A percentile compares a stretch with the other conserved stretches of the same genome.
Evolutionary conservation across 2,329 filamentous ascomycete genomes (phyloP).

Genomic region (Ophiostoma novo-ulmi): DNA sequence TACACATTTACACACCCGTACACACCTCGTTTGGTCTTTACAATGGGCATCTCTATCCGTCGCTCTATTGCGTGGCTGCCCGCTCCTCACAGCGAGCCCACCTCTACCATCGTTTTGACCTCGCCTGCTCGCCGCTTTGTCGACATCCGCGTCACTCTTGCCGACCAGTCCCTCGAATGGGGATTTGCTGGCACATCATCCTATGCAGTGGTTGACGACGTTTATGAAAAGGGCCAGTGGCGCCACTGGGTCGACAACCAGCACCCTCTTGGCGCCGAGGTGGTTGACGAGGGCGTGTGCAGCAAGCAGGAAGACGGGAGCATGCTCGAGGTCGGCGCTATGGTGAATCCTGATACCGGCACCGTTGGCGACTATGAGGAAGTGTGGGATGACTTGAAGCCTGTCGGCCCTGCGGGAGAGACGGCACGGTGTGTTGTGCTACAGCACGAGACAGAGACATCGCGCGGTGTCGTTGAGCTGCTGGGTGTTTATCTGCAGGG

Average conservation of each 20-base stretch:
- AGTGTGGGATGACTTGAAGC: conserved; percentile 49
- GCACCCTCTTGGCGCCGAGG: conserved; percentile 35
- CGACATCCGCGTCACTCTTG: conserved; percentile 50
- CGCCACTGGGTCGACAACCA: conserved; percentile 57
- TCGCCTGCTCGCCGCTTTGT: conserved; percentile 54
- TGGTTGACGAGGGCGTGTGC: conserved; percentile 54
- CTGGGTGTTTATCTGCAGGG: conserved; percentile 55
- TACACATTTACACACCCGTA: background rate
- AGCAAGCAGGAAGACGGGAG: conserved; percentile 39
- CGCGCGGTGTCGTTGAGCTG: conserved; percentile 48
- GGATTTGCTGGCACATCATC: conserved; percentile 56
- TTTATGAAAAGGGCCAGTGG: conserved; percentile 42
- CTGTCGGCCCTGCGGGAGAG: conserved; percentile 25
- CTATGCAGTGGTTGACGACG: conserved; percentile 31
- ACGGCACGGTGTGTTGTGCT: conserved; percentile 39
- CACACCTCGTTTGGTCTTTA: background rate
- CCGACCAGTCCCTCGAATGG: conserved; percentile 50
- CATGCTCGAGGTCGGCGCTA: conserved; percentile 54
- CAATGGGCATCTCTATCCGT: conserved; percentile 52
- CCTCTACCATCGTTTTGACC: conserved; percentile 60
- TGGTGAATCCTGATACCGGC: conserved; percentile 54
- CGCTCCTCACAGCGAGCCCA: conserved; percentile 51
- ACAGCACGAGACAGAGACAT: conserved; percentile 34
- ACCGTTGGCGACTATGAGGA: conserved; percentile 57
- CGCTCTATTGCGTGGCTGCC: conserved; percentile 56